These are phyloP conservation scores for Linanthus parryae DNA, from an alignment of 148 eudicot genomes.

Conservation along the genomic window DNA sequence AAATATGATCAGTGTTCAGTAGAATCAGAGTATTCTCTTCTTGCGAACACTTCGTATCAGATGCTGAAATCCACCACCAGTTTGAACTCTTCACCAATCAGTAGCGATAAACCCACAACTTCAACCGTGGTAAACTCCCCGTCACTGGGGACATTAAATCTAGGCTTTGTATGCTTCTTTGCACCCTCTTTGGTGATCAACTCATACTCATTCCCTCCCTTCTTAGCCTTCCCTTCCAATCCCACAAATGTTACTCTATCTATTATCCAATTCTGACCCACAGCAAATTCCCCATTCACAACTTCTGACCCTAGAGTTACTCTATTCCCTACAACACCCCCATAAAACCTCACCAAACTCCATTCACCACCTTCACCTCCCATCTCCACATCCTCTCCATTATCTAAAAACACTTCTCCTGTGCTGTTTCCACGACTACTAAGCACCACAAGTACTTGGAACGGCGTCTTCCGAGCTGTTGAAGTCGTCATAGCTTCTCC, in stretches of 20 bases:
- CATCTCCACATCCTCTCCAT: constrained; percentile 48
- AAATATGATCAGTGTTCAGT: no score
- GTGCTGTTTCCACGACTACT: constrained; percentile 23
- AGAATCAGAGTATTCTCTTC: no score
- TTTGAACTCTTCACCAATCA: constrained; percentile 43
- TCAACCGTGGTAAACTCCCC: constrained; percentile 34
- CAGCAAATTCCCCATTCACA: constrained; percentile 44
- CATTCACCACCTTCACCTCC: constrained; percentile 36
- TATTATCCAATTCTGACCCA: constrained; percentile 42
- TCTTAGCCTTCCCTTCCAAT: constrained; percentile 20
- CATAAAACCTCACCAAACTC: constrained; percentile 40
- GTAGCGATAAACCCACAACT: constrained; percentile 25
- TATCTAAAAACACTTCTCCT: constrained; percentile 60
- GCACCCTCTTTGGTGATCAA: constrained; percentile 11
- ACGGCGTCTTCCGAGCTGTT: constrained; percentile 53
- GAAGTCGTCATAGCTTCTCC: constrained; percentile 55
- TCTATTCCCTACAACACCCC: constrained; percentile 14
- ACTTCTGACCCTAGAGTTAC: constrained; percentile 36
- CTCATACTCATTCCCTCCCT: constrained; percentile 1
- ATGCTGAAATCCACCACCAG: constrained; percentile 16
- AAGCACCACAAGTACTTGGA: constrained; percentile 44
- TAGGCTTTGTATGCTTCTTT: no score
- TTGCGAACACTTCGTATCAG: no score
- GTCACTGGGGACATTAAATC: not conserved
- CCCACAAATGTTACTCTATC: constrained; percentile 50